phyloP scores from a whole-genome alignment of 192 early-diverging fungal genomes.

The Chytriomyces sp. region DNA sequence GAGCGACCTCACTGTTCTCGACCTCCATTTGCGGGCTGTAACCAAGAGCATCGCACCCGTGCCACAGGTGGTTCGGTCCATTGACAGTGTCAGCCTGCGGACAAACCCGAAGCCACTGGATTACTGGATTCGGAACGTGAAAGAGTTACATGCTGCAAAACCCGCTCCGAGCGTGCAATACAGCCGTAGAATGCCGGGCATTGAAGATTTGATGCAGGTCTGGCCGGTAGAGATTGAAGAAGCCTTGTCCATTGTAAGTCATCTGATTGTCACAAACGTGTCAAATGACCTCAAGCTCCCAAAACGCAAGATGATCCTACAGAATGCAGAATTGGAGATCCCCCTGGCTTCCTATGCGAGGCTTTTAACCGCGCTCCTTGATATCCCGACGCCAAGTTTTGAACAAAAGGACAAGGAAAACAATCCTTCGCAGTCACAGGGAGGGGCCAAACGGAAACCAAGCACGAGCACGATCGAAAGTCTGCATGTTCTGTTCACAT shows the following conservation, averaged over 20 bases:
- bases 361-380: constrained; percentile 49
- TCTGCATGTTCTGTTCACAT: constrained; percentile 55
- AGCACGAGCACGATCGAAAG: constrained; percentile 46
- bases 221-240: constrained; percentile 56
- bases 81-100: constrained; percentile 18
- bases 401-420: constrained; percentile 20
- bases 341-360: constrained; percentile 45
- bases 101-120: constrained; percentile 41
- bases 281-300: neutral
- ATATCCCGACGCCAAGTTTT: constrained; percentile 51
- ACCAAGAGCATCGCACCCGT: constrained; percentile 34
- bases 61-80: constrained; percentile 38
- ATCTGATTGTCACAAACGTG: no score
- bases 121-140: constrained; percentile 52
- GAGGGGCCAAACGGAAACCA: constrained; percentile 24
- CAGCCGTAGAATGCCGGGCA: constrained; percentile 54
- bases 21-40: constrained; percentile 40
- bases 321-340: constrained; percentile 52
- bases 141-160: constrained; percentile 52
- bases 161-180: constrained; percentile 37
- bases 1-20: neutral
- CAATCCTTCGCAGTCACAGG: constrained; percentile 4
- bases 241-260: constrained; percentile 37
- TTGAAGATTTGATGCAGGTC: constrained; percentile 59
- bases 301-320: constrained; percentile 41